Conservation (phyloP, 1,139 yeast genomes). For the Wickerhamomyces sp. region DNA sequence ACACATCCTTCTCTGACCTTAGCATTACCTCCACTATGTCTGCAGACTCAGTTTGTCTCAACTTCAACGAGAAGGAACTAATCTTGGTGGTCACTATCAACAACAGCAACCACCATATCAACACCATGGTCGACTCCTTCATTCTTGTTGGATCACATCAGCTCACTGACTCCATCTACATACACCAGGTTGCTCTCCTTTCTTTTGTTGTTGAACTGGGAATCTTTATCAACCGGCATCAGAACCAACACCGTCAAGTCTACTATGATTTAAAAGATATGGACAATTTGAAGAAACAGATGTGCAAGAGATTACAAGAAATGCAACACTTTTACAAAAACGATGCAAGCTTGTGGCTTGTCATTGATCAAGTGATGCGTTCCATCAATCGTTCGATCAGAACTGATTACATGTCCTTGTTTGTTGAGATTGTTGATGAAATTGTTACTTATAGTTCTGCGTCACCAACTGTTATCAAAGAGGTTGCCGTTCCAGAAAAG, state of each 20-base stretch:
- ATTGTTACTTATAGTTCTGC: too few relatives aligned
- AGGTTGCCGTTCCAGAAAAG: too few relatives aligned
- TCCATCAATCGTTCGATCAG: background rate
- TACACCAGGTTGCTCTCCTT: background rate
- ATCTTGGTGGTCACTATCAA: too few relatives aligned
- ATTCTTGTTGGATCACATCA: background rate
- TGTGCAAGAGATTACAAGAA: slow-evolving; percentile 47
- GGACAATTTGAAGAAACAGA: slow-evolving; percentile 25
- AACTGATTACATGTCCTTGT: too few relatives aligned
- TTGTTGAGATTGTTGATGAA: too few relatives aligned
- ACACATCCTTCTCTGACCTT: too few relatives aligned
- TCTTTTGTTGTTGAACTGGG: background rate
- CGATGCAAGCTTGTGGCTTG: background rate
- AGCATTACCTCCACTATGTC: too few relatives aligned
- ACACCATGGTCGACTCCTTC: background rate
- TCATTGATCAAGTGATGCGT: background rate
- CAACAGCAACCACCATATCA: too few relatives aligned
- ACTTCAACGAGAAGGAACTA: too few relatives aligned
- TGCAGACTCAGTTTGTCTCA: too few relatives aligned
- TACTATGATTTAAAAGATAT: slow-evolving; percentile 28
- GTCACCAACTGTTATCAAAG: too few relatives aligned
- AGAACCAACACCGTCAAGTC: slow-evolving; percentile 10
- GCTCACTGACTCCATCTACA: too few relatives aligned
- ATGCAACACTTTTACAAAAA: slow-evolving; percentile 25
- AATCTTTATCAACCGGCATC: background rate